phyloP scores from a whole-genome alignment of 140 eudicot species.

The Anethum foeniculum region DNA sequence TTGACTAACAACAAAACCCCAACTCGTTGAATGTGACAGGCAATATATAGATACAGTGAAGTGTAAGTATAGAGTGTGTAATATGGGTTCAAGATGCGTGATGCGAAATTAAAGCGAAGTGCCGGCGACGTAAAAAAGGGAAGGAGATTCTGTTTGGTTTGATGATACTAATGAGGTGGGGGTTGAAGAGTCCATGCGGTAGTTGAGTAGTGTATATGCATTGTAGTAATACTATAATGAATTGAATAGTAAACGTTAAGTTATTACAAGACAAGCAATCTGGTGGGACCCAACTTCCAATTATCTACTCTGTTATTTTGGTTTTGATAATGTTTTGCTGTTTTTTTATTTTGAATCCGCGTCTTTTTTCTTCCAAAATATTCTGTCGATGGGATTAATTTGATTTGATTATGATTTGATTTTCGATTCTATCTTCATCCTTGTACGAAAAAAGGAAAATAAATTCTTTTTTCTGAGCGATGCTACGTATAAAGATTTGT shows the following conservation, averaged over 20 bases:
- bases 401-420: too few relatives aligned
- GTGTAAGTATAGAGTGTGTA: neutral
- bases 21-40: neutral
- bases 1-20: neutral
- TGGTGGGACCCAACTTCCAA: neutral
- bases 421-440: too few relatives aligned
- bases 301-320: too few relatives aligned
- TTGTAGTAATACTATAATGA: neutral
- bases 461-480: too few relatives aligned
- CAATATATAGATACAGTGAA: neutral
- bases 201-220: neutral
- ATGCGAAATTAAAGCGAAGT: neutral
- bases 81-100: neutral
- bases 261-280: neutral
- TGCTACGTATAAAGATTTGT: too few relatives aligned
- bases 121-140: constrained; percentile 9
- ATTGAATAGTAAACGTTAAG: constrained; percentile 8
- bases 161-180: neutral
- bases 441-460: too few relatives aligned
- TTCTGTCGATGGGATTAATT: too few relatives aligned
- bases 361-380: too few relatives aligned
- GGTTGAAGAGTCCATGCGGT: constrained; percentile 2
- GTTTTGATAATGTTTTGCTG: too few relatives aligned
- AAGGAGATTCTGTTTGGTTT: neutral
- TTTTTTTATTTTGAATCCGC: too few relatives aligned